Evolutionary conservation across 2,329 filamentous ascomycete genomes (phyloP).

Genomic region (Trichoderma sp.): DNA sequence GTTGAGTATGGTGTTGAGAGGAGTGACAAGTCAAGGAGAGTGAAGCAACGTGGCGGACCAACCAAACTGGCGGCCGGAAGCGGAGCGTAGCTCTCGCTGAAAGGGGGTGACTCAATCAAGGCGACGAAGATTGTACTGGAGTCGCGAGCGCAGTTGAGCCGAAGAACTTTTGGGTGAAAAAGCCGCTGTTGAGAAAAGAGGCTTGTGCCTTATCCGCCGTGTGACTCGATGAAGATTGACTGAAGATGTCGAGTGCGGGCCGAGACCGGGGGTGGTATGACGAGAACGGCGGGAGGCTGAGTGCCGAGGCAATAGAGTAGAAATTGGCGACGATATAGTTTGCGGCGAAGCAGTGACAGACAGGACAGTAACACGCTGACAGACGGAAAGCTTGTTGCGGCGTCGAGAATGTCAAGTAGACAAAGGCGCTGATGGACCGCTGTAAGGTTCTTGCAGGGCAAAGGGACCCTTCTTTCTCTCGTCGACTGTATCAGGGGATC

Average conservation of each 20-base stretch:
- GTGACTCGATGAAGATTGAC: constrained; percentile 13
- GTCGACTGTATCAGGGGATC: constrained; percentile 24
- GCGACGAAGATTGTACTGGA: constrained; percentile 16
- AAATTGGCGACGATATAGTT: neutral
- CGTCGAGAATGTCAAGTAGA: neutral
- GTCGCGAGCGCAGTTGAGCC: constrained; percentile 28
- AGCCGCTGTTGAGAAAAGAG: constrained; percentile 26
- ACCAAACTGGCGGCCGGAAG: constrained; percentile 30
- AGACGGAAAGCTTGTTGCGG: neutral
- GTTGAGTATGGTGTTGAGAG: neutral
- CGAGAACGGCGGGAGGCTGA: constrained; percentile 4
- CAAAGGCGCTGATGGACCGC: constrained; percentile 1
- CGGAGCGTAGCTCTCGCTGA: constrained; percentile 36
- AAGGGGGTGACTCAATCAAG: constrained; percentile 28
- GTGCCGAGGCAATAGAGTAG: neutral
- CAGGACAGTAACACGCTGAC: neutral
- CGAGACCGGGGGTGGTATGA: constrained; percentile 23
- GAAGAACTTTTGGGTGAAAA: constrained; percentile 20
- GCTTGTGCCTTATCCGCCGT: constrained; percentile 21
- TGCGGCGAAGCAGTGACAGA: constrained; percentile 12
- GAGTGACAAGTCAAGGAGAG: neutral
- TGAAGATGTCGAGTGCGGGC: constrained; percentile 13
- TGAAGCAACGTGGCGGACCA: constrained; percentile 29
- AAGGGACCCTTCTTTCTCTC: constrained; percentile 38
- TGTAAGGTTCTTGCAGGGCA: neutral